Base-by-base conservation (phyloP, 306 rosid genomes). In the Rubus parviflorus region DNA sequence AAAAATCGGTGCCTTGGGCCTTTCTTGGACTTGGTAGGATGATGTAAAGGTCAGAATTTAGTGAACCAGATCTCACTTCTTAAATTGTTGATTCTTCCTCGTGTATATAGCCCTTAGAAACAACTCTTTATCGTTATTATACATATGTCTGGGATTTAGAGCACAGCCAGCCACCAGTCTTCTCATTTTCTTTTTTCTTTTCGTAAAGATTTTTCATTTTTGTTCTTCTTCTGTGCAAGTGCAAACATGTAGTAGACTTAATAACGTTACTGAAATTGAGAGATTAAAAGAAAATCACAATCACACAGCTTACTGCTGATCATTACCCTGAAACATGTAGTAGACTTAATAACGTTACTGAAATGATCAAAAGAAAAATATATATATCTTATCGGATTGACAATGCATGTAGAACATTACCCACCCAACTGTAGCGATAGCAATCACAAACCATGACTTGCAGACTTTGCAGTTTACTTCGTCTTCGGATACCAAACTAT, bases 401-500 rank as follows among this genome's bases (percentile, higher is more conserved):
- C 25, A 64, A 15, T 40, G 70, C 22, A 74, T 30, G 19, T 35
- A 17, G 60, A 61, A 73, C 68, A 73, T 42, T 8, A 42, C 68
- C 68, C 25, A 74, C 70, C 70, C 48, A 64, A 15, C 19, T 35
- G 45, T 74, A 30, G 70, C 37, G 5, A 61, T 46, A 45, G 12
- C 15, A 30, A 61, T 74, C 40, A 61, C 78, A 46, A 60, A 30
- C 70, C 9, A 45, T 8, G 43, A 52, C 37, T 17, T 2, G 38
- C 47, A 16, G 22, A 64, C 69, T 64, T 16, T 64, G 78, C 78
- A 45, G 70, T 74, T 45, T 61, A 70, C 70, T 74, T 74, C 4
- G 57, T 74, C 46, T 60, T 60, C 17, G 4, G 57, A 74, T 58
- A 74, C 40, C 10, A 62, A 58, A 74, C 25, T 42, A 41, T 41